A percentile compares a stretch with the other conserved stretches of the same genome.
These are phyloP conservation scores for Aristolochia fimbriata DNA, from an alignment of 164 flowering plant genomes.

Conservation along the genomic window DNA sequence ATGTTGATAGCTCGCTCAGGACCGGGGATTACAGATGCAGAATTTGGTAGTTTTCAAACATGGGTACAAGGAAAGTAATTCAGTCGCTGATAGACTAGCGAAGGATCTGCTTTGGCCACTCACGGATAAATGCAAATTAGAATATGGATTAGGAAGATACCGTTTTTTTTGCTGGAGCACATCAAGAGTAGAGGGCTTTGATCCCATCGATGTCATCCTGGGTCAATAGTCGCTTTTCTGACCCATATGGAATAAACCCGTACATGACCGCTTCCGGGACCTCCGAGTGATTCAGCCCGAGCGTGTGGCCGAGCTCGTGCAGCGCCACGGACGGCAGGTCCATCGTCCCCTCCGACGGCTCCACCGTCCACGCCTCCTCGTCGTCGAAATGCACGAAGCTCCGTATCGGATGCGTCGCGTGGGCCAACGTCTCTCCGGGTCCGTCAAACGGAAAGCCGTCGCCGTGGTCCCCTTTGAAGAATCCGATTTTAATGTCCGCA, in stretches of 20 bases:
- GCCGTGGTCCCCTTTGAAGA: conserved; percentile 46
- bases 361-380: conserved; percentile 18
- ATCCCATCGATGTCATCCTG: conserved; percentile 15
- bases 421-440: conserved; percentile 46
- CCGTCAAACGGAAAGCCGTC: conserved; percentile 70
- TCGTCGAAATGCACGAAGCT: conserved; percentile 34
- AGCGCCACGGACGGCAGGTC: conserved; percentile 17
- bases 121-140: no score
- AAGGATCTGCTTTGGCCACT: no score
- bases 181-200: conserved; percentile 5
- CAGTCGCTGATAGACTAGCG: no score
- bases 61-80: no score
- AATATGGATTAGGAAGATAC: no score
- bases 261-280: conserved; percentile 12
- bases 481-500: conserved; percentile 52
- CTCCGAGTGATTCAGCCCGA: conserved; percentile 15
- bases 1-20: no score
- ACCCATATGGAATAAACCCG: conserved; percentile 1
- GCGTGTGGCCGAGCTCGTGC: conserved; percentile 40
- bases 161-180: no score
- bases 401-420: conserved; percentile 22
- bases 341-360: no score
- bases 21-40: no score
- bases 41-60: no score
- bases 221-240: conserved; percentile 1